Conservation (phyloP, 306 rosid genomes). For the Quercus variabilis region DNA sequence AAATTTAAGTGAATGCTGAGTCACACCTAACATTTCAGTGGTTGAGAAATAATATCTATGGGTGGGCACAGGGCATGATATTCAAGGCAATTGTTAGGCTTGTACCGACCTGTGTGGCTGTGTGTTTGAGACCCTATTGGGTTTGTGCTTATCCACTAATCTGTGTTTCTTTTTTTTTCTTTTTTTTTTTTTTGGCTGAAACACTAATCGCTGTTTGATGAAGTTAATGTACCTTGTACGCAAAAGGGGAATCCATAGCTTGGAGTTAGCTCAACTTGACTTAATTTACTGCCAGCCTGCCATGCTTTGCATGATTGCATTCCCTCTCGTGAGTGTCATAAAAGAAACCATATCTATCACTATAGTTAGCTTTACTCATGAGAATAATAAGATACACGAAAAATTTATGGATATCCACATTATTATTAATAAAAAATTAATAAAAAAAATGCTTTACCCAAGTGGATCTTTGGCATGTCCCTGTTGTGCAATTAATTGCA, state of each 20-base stretch:
- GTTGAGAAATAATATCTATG: slow-evolving; percentile 1
- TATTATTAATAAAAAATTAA: too few relatives aligned
- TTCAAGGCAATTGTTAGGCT: neutral
- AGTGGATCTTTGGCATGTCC: neutral
- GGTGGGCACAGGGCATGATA: neutral
- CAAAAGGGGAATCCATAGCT: neutral
- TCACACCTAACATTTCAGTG: slow-evolving; percentile 3
- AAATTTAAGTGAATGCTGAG: neutral
- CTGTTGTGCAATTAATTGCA: neutral
- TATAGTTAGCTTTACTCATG: neutral
- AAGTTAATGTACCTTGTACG: neutral
- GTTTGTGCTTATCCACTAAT: neutral
- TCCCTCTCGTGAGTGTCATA: too few relatives aligned
- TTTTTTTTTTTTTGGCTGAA: fast-evolving
- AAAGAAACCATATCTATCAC: neutral
- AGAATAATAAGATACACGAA: too few relatives aligned
- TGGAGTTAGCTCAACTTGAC: neutral
- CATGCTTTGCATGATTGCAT: neutral
- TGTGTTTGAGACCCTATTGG: neutral
- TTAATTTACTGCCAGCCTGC: neutral
- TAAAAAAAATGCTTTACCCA: neutral
- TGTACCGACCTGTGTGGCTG: neutral
- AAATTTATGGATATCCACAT: too few relatives aligned
- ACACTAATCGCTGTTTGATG: too few relatives aligned
- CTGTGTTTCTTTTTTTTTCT: fast-evolving